Conservation (phyloP, 1,284 basidiomycete genomes). For the Tilletia walkeri region DNA sequence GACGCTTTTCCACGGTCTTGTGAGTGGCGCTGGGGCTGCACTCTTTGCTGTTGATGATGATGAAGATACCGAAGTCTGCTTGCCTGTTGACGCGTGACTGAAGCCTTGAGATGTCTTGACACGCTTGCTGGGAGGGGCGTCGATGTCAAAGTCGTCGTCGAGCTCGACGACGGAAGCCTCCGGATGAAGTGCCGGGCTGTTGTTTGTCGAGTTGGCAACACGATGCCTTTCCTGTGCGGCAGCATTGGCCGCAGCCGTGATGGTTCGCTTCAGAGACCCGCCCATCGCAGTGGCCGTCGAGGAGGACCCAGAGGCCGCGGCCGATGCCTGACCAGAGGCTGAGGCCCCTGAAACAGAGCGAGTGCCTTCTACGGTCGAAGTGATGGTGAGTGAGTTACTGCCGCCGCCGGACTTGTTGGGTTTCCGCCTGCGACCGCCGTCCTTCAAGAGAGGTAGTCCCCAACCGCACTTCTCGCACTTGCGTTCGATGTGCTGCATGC, state of each 20-base stretch:
- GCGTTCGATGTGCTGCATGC: constrained; percentile 96
- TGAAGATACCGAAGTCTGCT: background rate
- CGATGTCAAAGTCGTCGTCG: background rate
- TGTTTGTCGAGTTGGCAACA: constrained; percentile 25
- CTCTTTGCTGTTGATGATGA: constrained; percentile 1
- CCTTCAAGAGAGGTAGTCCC: constrained; percentile 82
- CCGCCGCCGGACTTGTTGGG: constrained; percentile 22
- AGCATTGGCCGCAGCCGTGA: constrained; percentile 54
- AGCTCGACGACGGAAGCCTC: constrained; percentile 47
- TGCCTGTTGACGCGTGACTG: background rate
- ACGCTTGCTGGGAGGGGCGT: constrained; percentile 1
- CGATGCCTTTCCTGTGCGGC: constrained; percentile 50
- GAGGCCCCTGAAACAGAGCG: background rate
- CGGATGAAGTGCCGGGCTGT: constrained; percentile 37
- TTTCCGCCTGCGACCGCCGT: constrained; percentile 64
- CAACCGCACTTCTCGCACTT: constrained; percentile 97
- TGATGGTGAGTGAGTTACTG: background rate
- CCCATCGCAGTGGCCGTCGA: constrained; percentile 31
- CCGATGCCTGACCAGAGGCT: background rate
- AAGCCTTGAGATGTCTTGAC: background rate
- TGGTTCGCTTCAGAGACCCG: constrained; percentile 47
- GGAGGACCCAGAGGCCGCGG: constrained; percentile 20
- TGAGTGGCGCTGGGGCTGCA: constrained; percentile 56
- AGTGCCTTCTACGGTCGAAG: constrained; percentile 21
- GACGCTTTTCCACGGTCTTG: constrained; percentile 97